Percentiles rank a stretch among this genome's conserved stretches.
Conservation (phyloP, 2,329 filamentous ascomycete species). For the Calonectria honghensis region DNA sequence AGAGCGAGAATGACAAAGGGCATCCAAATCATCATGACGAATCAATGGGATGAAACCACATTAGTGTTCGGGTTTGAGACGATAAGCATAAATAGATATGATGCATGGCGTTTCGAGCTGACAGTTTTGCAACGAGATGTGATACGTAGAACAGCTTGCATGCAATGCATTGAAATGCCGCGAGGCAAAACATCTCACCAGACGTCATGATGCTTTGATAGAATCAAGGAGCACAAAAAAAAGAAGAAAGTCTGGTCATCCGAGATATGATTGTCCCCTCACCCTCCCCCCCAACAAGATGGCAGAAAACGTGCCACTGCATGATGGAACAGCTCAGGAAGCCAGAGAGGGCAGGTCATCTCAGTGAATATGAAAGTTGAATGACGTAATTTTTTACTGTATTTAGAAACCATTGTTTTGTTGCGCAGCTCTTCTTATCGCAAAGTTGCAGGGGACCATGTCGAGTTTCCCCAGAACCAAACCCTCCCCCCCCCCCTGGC, state of each 20-base stretch:
- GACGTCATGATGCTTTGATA: background rate
- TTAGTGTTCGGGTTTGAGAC: background rate
- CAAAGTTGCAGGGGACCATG: background rate
- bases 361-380: background rate
- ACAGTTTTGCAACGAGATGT: background rate
- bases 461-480: background rate
- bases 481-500: background rate
- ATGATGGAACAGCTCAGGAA: background rate
- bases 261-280: too few species aligned
- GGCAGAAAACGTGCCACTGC: background rate
- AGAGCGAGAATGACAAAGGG: background rate
- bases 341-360: background rate
- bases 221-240: background rate
- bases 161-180: too few species aligned
- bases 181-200: too few species aligned
- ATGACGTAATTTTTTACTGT: background rate
- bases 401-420: background rate
- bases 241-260: too few species aligned
- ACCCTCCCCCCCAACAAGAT: background rate
- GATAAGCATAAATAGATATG: background rate
- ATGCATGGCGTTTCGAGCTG: background rate
- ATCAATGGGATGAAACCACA: background rate
- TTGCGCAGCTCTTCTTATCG: background rate
- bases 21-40: background rate
- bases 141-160: background rate